A percentile compares a stretch with the other conserved stretches of the same genome.
These are phyloP conservation scores for Podaxis pistillaris DNA, from an alignment of 768 basidiomycete genomes.

Conservation along the genomic window DNA sequence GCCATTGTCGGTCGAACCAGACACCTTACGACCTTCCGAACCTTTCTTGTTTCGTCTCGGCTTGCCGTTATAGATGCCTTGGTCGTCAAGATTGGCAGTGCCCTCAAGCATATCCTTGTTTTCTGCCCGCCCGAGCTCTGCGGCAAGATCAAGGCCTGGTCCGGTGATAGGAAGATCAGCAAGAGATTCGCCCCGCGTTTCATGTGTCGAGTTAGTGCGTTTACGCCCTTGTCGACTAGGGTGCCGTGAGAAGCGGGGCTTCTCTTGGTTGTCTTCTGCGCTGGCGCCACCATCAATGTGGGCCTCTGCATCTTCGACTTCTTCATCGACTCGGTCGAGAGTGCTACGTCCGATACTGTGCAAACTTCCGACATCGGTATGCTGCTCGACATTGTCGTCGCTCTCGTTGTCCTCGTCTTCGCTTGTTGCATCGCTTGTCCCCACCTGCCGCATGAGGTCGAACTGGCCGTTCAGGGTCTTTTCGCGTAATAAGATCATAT, in stretches of 20 bases:
- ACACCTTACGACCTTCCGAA: slow-evolving; percentile 37
- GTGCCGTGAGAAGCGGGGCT: slow-evolving; percentile 40
- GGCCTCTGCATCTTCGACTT: slow-evolving; percentile 41
- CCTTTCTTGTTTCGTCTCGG: slow-evolving; percentile 48
- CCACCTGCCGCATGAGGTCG: slow-evolving; percentile 70
- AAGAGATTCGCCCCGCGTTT: slow-evolving; percentile 73
- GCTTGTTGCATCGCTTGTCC: slow-evolving; percentile 36
- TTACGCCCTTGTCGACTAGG: slow-evolving; percentile 47
- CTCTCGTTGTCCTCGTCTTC: slow-evolving; percentile 41
- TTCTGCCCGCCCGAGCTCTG: slow-evolving; percentile 89
- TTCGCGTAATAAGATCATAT: slow-evolving; percentile 90
- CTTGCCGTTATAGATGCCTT: slow-evolving; percentile 42
- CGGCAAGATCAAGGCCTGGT: slow-evolving; percentile 86
- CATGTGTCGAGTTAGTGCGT: slow-evolving; percentile 52
- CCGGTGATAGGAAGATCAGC: slow-evolving; percentile 86
- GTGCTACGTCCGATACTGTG: slow-evolving; percentile 55
- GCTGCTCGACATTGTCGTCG: slow-evolving; percentile 40
- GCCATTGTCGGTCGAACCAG: slow-evolving; percentile 32
- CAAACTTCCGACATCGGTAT: slow-evolving; percentile 52
- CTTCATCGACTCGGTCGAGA: slow-evolving; percentile 66
- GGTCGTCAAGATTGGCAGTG: slow-evolving; percentile 52
- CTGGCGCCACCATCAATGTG: slow-evolving; percentile 33
- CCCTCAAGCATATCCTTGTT: slow-evolving; percentile 78
- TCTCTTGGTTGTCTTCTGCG: slow-evolving; percentile 26
- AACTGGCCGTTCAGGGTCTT: slow-evolving; percentile 89